These are phyloP conservation scores for Macadamia integrifolia DNA, from an alignment of 164 flowering plant species.

Conservation along the genomic window DNA sequence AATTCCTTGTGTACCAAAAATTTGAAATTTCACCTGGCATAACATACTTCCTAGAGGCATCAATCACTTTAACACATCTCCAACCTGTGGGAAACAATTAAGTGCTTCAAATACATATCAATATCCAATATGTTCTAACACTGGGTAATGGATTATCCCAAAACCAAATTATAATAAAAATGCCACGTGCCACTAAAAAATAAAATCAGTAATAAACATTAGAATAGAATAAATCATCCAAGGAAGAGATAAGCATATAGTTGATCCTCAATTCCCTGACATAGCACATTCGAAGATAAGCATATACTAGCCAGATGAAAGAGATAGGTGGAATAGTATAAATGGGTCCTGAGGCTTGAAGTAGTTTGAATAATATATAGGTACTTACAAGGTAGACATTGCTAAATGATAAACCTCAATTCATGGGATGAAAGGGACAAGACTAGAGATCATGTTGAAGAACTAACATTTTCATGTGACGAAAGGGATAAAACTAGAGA, in stretches of 20 bases:
- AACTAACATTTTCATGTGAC: no score
- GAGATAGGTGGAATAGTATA: no score
- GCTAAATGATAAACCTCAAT: no score
- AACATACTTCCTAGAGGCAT: constrained; percentile 92
- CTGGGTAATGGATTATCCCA: not conserved
- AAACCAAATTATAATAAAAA: not conserved
- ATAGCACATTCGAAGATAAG: no score
- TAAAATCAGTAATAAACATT: not conserved
- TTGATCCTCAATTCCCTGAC: no score
- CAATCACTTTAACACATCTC: constrained; percentile 73
- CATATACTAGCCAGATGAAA: no score
- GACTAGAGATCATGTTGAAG: no score
- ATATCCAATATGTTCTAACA: not conserved
- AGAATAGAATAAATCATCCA: not conserved
- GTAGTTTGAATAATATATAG: no score
- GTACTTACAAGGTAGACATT: no score
- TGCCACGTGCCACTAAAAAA: not conserved
- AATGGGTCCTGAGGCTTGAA: no score
- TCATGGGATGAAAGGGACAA: no score
- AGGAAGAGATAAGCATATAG: not conserved
- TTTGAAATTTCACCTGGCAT: constrained; percentile 79
- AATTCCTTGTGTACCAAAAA: not conserved
- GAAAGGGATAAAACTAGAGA: no score
- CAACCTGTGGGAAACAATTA: constrained; percentile 44
- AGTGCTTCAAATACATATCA: not conserved